Percentiles rank a stretch among this genome's conserved stretches.
Conservation (phyloP, 164 flowering plant genomes). For the Cinnamomum chago region DNA sequence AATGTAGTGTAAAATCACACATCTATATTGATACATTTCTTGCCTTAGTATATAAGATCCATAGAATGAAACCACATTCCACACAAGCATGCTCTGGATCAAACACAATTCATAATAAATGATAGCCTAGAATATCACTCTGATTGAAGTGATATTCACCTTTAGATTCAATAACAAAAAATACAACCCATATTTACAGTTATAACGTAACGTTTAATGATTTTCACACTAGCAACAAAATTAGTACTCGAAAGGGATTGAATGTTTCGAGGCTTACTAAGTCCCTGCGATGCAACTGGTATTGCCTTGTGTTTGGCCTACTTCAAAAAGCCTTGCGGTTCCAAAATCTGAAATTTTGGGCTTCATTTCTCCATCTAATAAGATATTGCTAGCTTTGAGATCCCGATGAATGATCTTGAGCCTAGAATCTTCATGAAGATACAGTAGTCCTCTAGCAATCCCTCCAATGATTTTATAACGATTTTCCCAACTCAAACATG, state of each 20-base stretch:
- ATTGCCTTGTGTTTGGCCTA: slow-evolving; percentile 18
- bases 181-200: too few species aligned
- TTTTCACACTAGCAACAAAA: too few species aligned
- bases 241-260: not conserved
- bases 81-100: too few species aligned
- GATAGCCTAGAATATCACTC: too few species aligned
- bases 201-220: too few species aligned
- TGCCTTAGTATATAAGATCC: too few species aligned
- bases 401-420: slow-evolving; percentile 49
- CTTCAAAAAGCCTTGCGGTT: slow-evolving; percentile 36
- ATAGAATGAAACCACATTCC: too few species aligned
- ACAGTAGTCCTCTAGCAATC: slow-evolving; percentile 49
- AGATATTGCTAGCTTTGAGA: slow-evolving; percentile 51
- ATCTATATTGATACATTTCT: too few species aligned
- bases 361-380: slow-evolving; percentile 40
- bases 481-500: slow-evolving; percentile 18
- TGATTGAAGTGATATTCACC: too few species aligned
- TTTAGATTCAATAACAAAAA: too few species aligned
- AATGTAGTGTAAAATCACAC: too few species aligned
- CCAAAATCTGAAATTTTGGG: slow-evolving; percentile 56
- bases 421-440: slow-evolving; percentile 57
- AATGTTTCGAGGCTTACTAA: slow-evolving; percentile 21
- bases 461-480: slow-evolving; percentile 33
- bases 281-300: slow-evolving; percentile 31
- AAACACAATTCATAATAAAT: too few species aligned